These are phyloP conservation scores for Inga oerstediana DNA, from an alignment of 306 rosid genomes.

Conservation along the genomic window DNA sequence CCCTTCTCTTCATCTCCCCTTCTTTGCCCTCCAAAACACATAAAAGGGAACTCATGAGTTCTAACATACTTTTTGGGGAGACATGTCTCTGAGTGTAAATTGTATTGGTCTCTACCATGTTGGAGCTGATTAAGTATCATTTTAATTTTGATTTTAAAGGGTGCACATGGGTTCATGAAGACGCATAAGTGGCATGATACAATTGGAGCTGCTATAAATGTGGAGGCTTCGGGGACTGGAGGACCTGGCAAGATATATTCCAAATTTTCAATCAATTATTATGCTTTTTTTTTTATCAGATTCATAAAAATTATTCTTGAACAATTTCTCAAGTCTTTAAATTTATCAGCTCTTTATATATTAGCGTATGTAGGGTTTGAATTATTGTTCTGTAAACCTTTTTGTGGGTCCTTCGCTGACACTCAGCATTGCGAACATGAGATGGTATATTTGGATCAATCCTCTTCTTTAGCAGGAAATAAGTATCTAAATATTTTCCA, in stretches of 20 bases:
- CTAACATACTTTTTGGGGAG: not conserved
- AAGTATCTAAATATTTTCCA: conserved; percentile 17
- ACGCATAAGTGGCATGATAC: conserved; percentile 84
- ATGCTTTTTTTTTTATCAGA: not conserved
- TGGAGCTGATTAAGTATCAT: conserved; percentile 38
- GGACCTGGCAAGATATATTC: conserved; percentile 75
- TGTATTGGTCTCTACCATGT: conserved; percentile 21
- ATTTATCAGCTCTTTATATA: not conserved
- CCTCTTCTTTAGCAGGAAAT: conserved; percentile 1
- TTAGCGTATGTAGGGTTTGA: not conserved
- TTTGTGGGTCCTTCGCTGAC: not conserved
- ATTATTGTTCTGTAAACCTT: not conserved
- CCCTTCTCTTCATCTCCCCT: not conserved
- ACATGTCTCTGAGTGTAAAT: not conserved
- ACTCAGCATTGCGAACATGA: not conserved
- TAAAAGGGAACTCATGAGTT: not conserved
- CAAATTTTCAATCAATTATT: not conserved
- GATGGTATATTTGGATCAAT: not conserved
- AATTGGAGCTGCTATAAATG: conserved; percentile 89
- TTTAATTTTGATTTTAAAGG: conserved; percentile 57
- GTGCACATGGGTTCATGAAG: conserved; percentile 96
- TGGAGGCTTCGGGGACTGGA: conserved; percentile 92
- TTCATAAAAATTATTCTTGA: not conserved
- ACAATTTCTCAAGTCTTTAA: not conserved
- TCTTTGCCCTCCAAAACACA: not conserved